phyloP scores from a whole-genome alignment of 1,284 basidiomycete species.

The Jaminaea rosea region DNA sequence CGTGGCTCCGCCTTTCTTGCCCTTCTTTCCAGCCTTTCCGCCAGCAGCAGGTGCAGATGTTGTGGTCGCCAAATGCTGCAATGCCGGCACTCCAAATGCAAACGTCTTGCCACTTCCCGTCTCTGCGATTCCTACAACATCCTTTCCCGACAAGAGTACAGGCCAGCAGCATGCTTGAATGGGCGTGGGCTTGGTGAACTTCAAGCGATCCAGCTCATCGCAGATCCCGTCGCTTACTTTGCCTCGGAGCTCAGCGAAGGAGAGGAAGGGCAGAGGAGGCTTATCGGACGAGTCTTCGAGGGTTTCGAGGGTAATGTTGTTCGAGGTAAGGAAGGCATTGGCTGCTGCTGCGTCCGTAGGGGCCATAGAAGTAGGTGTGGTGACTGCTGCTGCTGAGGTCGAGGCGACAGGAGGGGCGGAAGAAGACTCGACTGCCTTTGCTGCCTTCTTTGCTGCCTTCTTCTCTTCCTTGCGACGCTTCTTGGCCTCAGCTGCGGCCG shows the following conservation, averaged over 20 bases:
- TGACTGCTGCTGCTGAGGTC: slow-evolving; percentile 18
- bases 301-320: slow-evolving; percentile 45
- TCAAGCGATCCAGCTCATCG: slow-evolving; percentile 55
- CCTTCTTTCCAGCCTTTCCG: slow-evolving; percentile 15
- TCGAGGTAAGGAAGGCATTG: slow-evolving; percentile 32
- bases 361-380: slow-evolving; percentile 19
- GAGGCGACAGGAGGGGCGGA: not conserved
- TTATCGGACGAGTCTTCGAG: slow-evolving; percentile 49
- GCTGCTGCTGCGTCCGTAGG: slow-evolving; percentile 49
- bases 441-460: slow-evolving; percentile 5
- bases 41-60: not conserved
- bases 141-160: slow-evolving; percentile 67
- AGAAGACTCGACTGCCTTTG: slow-evolving; percentile 1
- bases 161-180: slow-evolving; percentile 97
- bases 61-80: slow-evolving; percentile 58
- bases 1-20: slow-evolving; percentile 31
- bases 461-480: slow-evolving; percentile 21
- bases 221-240: slow-evolving; percentile 58
- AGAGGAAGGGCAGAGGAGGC: slow-evolving; percentile 56
- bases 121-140: slow-evolving; percentile 94
- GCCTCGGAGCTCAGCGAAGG: slow-evolving; percentile 64
- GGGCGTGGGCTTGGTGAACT: slow-evolving; percentile 82
- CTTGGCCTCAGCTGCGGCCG: slow-evolving; percentile 1
- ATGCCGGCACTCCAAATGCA: slow-evolving; percentile 85
- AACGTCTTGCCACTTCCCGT: slow-evolving; percentile 91